Evolutionary conservation across 2,329 filamentous ascomycete genomes (phyloP), one percentile per base, ranked within the genome.

Genomic region (Talaromyces funiculosus): DNA sequence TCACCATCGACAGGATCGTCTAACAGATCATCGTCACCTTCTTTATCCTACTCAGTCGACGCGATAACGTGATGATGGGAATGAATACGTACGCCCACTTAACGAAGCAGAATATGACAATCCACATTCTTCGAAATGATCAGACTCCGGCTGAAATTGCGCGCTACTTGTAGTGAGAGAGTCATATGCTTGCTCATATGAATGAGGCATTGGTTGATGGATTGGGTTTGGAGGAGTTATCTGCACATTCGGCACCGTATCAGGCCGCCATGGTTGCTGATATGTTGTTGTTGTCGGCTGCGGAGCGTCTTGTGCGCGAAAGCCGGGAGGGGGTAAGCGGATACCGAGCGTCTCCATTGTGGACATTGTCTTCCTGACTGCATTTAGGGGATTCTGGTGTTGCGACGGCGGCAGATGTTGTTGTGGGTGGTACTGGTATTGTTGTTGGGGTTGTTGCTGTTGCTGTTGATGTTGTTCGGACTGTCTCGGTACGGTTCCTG

Each of bases 341-440:
- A 62, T 62, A 2, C 61, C 61, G 26, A 62, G 51, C 3, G 61
- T 53, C 20, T 62, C 57, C 61, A 62, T 60, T 9, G 61, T 62
- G 4, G 57, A 59, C 37, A 53, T 51, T 42, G 61, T 62, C 49
- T 53, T 60, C 42, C 77, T 16, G 74, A 69, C 29, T 73, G 68
- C 0, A 82, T 67, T 2, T 73, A 54, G 22, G 12, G 51, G 31
- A 16, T 40, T 38, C 26, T 40, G 42, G 14, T 33, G 56, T 24
- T 43, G 40, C 2, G 22, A 20, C 24, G 14, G 40, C 3, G 18
- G 24, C 7, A 18, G 20, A 20, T 9, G 22, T 20, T 37, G 40
- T 6, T 26, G 16, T 29, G 54, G 7, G 16, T 40, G 26, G 9
- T 12, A 14, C 5, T 47, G 55, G 3, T 43, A 22, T 29, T n/a